These are phyloP conservation scores for Lodderomyces oxycetoniae DNA, from an alignment of 1,139 yeast species.

Conservation along the genomic window DNA sequence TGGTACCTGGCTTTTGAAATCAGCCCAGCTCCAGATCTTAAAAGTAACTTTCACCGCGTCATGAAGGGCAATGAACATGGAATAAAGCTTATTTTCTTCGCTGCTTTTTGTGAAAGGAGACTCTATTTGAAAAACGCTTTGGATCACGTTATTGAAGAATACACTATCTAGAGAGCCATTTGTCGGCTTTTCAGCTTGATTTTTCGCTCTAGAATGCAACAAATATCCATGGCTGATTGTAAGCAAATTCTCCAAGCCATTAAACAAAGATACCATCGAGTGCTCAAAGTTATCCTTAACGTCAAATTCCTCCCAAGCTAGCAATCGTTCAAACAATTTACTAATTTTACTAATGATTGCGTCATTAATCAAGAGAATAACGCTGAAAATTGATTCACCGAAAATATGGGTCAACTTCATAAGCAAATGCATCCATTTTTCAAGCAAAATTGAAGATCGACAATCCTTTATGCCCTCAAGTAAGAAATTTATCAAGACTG, in stretches of 20 bases:
- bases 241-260: conserved; percentile 65
- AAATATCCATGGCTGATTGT: conserved; percentile 58
- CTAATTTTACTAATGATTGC: conserved; percentile 47
- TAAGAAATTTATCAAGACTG: conserved; percentile 32
- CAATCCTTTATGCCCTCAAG: conserved; percentile 35
- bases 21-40: conserved; percentile 74
- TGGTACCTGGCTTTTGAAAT: conserved; percentile 31
- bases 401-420: conserved; percentile 43
- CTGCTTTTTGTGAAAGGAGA: conserved; percentile 55
- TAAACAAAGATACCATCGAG: conserved; percentile 48
- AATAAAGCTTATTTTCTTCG: conserved; percentile 50
- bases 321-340: conserved; percentile 25
- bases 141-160: conserved; percentile 71
- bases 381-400: conserved; percentile 48
- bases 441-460: conserved; percentile 36
- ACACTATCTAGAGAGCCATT: conserved; percentile 19
- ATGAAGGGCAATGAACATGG: conserved; percentile 59
- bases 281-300: conserved; percentile 35
- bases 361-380: conserved; percentile 45
- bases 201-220: conserved; percentile 20
- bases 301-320: conserved; percentile 15
- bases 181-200: conserved; percentile 7
- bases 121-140: conserved; percentile 84
- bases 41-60: conserved; percentile 54
- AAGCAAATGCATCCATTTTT: conserved; percentile 45